Conservation (phyloP, 805 yeast species). For the Cyberlindnera mycetangii region DNA sequence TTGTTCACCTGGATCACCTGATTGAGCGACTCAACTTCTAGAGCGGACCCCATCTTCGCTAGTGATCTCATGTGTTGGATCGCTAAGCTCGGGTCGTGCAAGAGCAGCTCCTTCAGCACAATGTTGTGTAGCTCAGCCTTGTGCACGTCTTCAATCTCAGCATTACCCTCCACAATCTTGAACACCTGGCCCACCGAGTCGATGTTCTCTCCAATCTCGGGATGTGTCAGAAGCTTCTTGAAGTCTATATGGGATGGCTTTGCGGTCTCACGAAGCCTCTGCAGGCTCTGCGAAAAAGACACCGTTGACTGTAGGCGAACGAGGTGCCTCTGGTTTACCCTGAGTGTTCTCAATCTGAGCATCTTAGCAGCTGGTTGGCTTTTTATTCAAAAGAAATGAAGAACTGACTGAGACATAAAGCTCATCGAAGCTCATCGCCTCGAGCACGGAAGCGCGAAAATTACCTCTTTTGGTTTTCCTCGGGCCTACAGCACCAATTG, state of each 20-base stretch:
- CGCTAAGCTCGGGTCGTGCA: slow-evolving; percentile 31
- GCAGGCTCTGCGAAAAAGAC: background rate
- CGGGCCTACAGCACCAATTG: no score
- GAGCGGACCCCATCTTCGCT: slow-evolving; percentile 19
- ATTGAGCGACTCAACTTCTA: slow-evolving; percentile 26
- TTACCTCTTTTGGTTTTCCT: no score
- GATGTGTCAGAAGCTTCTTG: slow-evolving; percentile 6
- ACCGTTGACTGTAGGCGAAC: background rate
- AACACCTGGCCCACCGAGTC: slow-evolving; percentile 12
- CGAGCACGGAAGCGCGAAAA: no score
- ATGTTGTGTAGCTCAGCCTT: slow-evolving; percentile 19
- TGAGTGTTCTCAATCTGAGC: background rate
- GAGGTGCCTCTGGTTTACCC: background rate
- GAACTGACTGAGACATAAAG: no score
- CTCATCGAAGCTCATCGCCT: no score
- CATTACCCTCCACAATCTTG: slow-evolving; percentile 3
- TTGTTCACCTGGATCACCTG: slow-evolving; percentile 44
- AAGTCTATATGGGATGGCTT: background rate
- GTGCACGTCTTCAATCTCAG: background rate
- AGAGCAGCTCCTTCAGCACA: slow-evolving; percentile 24
- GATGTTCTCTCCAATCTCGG: slow-evolving; percentile 5
- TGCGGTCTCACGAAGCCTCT: background rate
- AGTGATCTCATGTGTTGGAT: slow-evolving; percentile 30
- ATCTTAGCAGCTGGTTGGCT: no score
- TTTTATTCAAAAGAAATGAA: no score